Conservation (phyloP, 2,329 filamentous ascomycete genomes). For the Anthostomella pinea region DNA sequence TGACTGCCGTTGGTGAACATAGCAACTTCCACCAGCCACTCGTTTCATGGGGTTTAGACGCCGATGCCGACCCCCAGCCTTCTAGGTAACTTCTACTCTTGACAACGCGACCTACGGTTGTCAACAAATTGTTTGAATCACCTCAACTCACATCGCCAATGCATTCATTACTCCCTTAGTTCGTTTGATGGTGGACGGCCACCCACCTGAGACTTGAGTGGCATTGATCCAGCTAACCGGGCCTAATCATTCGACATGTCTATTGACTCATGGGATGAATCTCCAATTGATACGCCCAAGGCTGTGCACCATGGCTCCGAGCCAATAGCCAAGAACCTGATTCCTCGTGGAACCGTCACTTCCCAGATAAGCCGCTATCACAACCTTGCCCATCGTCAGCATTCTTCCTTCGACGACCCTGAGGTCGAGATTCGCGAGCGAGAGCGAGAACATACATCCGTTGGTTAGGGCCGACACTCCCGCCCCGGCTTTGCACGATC, state of each 20-base stretch:
- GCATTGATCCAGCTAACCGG: too few species aligned
- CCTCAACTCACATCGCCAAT: too few species aligned
- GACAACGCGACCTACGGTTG: too few species aligned
- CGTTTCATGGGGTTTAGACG: too few species aligned
- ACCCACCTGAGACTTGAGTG: too few species aligned
- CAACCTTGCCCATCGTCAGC: slow-evolving; percentile 21
- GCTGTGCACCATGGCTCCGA: slow-evolving; percentile 8
- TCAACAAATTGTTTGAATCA: too few species aligned
- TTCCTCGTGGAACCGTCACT: slow-evolving; percentile 34
- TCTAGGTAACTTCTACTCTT: too few species aligned
- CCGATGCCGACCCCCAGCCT: too few species aligned
- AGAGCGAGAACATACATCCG: slow-evolving; percentile 26
- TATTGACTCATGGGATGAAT: neutral
- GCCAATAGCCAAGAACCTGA: slow-evolving; percentile 12
- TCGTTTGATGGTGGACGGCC: too few species aligned
- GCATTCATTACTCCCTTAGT: too few species aligned
- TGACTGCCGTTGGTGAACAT: slow-evolving; percentile 6
- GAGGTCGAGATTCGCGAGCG: slow-evolving; percentile 16
- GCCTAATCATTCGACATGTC: neutral
- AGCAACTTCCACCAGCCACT: slow-evolving; percentile 13
- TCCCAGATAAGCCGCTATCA: slow-evolving; percentile 34
- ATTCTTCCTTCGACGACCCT: slow-evolving; percentile 14
- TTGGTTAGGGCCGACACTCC: slow-evolving; percentile 33
- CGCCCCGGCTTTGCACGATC: slow-evolving; percentile 15
- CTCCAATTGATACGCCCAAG: neutral